Evolutionary conservation across 495 filamentous ascomycete species (phyloP), one percentile per base, ranked within the genome.

Genomic region (Penicillium daleae): DNA sequence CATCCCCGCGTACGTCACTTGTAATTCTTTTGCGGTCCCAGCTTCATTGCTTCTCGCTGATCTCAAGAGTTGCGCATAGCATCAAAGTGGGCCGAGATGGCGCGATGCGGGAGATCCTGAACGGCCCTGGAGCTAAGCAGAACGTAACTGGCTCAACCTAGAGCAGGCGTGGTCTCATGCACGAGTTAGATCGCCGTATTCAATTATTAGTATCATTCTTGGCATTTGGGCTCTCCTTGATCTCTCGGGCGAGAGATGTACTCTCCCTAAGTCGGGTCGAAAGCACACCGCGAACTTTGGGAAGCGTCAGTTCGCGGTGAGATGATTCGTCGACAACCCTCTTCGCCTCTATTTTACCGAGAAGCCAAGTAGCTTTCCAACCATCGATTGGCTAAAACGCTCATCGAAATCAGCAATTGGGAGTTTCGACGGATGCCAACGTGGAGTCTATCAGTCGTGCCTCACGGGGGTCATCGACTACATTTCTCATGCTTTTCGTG

Each of bases 1-100:
- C 52, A 35, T 61, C 70, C 63, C 52, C 57, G 64, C 55, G 60
- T 65, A 48, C 56, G 57, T 63, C 58, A 63, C 46, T 46, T 12
- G 19, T 46, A 12, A 7, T 46, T 42, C 8, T 40, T n/a, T n/a
- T 40, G 4, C 15, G 21, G 31, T 40, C 32, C 53, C 33, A n/a
- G 40, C 27, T 6, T 61, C 8, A 55, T 50, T 12, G 10, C 37
- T 24, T 46, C 6, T 46, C 42, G 21, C 21, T 22, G 21, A 21
- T 50, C 46, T 17, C 24, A 5, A 12, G 5, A 29, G 12, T 29
- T 50, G 24, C 29, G 19, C 63, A 74, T 77, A 76, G 66, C 76
- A 78, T 74, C 76, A 77, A 61, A 61, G 76, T 77, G 77, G 77
- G 68, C 62, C 75, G 62, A 8, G 75, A 80, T 80, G 72, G 70